These are phyloP conservation scores for Bonnemaisonia californica DNA, from an alignment of 31 red algal species.

Conservation along the genomic window DNA sequence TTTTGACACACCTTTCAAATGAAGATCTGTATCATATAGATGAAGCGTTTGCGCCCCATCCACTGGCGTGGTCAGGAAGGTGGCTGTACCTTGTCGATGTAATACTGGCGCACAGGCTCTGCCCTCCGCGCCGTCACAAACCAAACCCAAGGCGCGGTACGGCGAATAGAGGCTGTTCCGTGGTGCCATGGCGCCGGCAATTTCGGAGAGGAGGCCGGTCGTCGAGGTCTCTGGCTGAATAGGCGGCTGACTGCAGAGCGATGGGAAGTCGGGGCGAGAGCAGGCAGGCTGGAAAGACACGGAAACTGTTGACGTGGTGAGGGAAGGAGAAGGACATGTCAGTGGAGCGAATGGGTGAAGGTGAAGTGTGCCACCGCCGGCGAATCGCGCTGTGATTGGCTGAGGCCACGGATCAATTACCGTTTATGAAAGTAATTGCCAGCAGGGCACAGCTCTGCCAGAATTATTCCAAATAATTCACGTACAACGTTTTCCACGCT, in stretches of 20 bases:
- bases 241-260: no score
- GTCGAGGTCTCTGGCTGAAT: no score
- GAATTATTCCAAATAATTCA: no score
- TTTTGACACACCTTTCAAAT: constrained; percentile 73
- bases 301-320: no score
- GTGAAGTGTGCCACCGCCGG: constrained; percentile 40
- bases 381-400: constrained; percentile 25
- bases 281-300: no score
- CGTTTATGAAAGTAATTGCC: neutral
- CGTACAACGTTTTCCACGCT: no score
- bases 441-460: no score
- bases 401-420: neutral
- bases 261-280: no score
- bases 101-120: constrained; percentile 33
- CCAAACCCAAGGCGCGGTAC: constrained; percentile 75
- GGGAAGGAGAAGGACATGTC: no score
- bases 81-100: constrained; percentile 66
- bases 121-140: constrained; percentile 53
- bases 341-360: no score
- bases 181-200: no score
- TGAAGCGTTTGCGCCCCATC: constrained; percentile 68
- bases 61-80: constrained; percentile 84
- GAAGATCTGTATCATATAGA: constrained; percentile 79
- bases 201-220: no score
- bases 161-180: constrained; percentile 52